Base-by-base conservation (phyloP, 352 stramenopile genomes). In the Globisporangium megalacanthum region DNA sequence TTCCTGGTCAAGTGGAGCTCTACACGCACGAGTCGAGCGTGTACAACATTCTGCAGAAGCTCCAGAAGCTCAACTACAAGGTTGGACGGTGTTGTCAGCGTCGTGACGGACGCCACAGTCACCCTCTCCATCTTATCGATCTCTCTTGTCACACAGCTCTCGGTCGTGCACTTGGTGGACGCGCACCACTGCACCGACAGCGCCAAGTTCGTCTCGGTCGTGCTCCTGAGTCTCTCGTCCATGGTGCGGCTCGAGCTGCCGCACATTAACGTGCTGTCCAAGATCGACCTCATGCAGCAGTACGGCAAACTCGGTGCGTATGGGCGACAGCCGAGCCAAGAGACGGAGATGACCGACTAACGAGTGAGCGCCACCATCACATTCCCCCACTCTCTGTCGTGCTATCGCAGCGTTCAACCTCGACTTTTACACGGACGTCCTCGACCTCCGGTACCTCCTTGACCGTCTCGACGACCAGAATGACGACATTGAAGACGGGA, bases 1-100 rank as follows among this genome's bases (percentile, higher is more conserved):
- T 98, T 81, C 97, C 97, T 2, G 97, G 97, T 0, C 97, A 99
- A 80, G 90, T 99, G 48, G 97, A 99, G 77, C 80, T 99, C 49
- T 99, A 98, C 71, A 99, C 96, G n/a, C 96, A 99, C 69, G 88
- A 99, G 56, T 83, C 91, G n/a, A 94, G 97, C 54, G 95, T 99
- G 73, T 88, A 92, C 57, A 95, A 89, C 60, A 92, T 99, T 56
- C 80, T 99, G 22, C 86, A 98, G 62, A 87, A 97, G 58, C 81
- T 99, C 55, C 77, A 97, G 65, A 94, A 94, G 54, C 86, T 95
- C 70, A 73, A 86, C 54, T 90, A 90, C 54, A 69, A 88, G 65
- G 69, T 97, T n/a, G 39, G 2, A 45, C n/a, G 39, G 9, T 1
- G 39, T 45, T 29, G 2, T 29, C 25, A 29, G 25, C 25, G 8